Percentiles rank a stretch among this genome's conserved stretches.
phyloP scores from a whole-genome alignment of 345 rosid genomes.

The Salix caprea region DNA sequence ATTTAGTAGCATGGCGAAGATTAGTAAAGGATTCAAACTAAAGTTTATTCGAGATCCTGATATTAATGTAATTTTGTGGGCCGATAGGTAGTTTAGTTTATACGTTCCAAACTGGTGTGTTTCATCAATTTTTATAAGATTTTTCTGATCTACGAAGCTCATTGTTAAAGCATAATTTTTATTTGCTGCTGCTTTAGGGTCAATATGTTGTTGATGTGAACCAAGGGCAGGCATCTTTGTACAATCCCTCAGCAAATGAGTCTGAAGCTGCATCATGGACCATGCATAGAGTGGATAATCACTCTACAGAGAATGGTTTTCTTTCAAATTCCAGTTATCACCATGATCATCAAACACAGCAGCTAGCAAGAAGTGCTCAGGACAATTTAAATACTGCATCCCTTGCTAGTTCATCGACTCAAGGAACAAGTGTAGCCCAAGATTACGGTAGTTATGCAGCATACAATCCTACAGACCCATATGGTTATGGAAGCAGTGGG shows the following conservation, averaged over 20 bases:
- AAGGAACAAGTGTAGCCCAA: constrained; percentile 53
- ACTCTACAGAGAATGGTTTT: constrained; percentile 50
- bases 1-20: not conserved
- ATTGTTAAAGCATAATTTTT: not conserved
- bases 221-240: constrained; percentile 50
- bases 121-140: constrained; percentile 2
- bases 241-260: constrained; percentile 15
- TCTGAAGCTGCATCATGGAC: constrained; percentile 49
- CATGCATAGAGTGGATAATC: constrained; percentile 46
- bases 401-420: constrained; percentile 52
- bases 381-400: constrained; percentile 47
- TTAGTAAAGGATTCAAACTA: not conserved
- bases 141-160: not conserved
- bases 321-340: constrained; percentile 43
- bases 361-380: constrained; percentile 37
- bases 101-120: not conserved
- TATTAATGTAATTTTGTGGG: not conserved
- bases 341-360: constrained; percentile 52
- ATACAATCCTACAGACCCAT: constrained; percentile 61
- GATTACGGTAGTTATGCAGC: constrained; percentile 61
- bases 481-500: constrained; percentile 64
- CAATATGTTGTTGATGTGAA: constrained; percentile 57
- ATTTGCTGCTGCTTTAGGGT: constrained; percentile 30
- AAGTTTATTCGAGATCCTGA: not conserved
- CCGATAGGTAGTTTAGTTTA: not conserved